Evolutionary conservation across 257 asterid species (phyloP), one percentile per base, ranked within the genome.

Genomic region (Ehretia macrophylla): DNA sequence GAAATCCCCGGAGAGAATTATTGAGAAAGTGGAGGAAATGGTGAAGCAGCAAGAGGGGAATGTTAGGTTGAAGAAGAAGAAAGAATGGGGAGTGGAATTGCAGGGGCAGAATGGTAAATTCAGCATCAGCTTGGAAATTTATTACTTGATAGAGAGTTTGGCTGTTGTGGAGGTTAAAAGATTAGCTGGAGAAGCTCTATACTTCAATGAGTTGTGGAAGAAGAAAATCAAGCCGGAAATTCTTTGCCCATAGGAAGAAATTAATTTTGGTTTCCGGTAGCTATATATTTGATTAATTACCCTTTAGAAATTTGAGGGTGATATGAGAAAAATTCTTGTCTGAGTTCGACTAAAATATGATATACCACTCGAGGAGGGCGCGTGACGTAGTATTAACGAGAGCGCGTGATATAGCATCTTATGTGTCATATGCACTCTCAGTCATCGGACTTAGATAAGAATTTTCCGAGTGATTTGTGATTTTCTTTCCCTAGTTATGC

Each of bases 131-230:
- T 37, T 81, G 51, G 80, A 70, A 58, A 72, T 78, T 55, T 72
- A 81, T 66, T 65, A 73, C 70, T 49, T 81, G 55, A 81, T 78
- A 0, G 74, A 69, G 10, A 46, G 44, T 13, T 56, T 61, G 59
- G 76, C 59, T 39, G 78, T 81, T 17, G 76, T 81, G 45, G 84
- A 81, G 76, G 80, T 67, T 54, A 75, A 70, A 22, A 72, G 66
- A 39, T 71, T 58, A 55, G 58, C 37, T 5, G 79, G 75, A 8
- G 79, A 64, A 18, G 51, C 60, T 4, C 27, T 17, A 5, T 39
- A 65, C 56, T 73, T 58, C 63, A 20, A 60, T 39, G 72, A 61
- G 35, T 38, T 72, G 51, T 80, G 77, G 83, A 72, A 58, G 19
- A 70, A 76, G 32, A 76, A 80, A 68, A 73, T 80, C 56, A 76